A percentile compares a stretch with the other conserved stretches of the same genome.
These are phyloP conservation scores for Phytophthora agathidicida DNA, from an alignment of 352 stramenopile species.

Conservation along the genomic window DNA sequence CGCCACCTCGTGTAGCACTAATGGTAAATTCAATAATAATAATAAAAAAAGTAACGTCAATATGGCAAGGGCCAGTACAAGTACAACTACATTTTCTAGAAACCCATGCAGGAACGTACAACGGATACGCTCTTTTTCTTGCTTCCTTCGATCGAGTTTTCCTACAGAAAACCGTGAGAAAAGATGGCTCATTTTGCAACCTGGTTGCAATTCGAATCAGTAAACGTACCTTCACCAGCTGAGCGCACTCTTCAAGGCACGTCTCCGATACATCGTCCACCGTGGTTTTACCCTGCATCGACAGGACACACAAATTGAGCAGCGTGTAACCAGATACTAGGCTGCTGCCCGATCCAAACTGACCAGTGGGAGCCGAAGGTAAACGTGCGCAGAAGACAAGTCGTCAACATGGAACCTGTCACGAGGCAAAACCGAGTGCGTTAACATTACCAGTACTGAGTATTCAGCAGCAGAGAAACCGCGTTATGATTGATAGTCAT, in stretches of 20 bases:
- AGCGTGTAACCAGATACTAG: background rate
- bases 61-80: background rate
- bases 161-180: slow-evolving; percentile 34
- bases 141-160: slow-evolving; percentile 94
- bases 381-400: slow-evolving; percentile 98
- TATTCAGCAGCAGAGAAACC: too few relatives aligned
- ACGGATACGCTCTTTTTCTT: slow-evolving; percentile 92
- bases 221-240: slow-evolving; percentile 88
- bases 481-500: background rate
- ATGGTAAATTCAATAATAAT: background rate
- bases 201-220: background rate
- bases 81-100: background rate
- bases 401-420: slow-evolving; percentile 98
- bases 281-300: slow-evolving; percentile 61
- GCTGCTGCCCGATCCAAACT: slow-evolving; percentile 11
- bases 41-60: background rate
- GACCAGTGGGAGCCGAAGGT: slow-evolving; percentile 93
- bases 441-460: background rate
- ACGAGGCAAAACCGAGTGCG: background rate
- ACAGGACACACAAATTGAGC: background rate
- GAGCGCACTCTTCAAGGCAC: slow-evolving; percentile 89
- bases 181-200: background rate
- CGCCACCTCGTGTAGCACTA: slow-evolving; percentile 94
- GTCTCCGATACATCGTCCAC: slow-evolving; percentile 81
- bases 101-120: slow-evolving; percentile 25